Evolutionary conservation across 2,329 filamentous ascomycete genomes (phyloP), one percentile per base, ranked within the genome.

Genomic region (Fragosphaeria purpurea): DNA sequence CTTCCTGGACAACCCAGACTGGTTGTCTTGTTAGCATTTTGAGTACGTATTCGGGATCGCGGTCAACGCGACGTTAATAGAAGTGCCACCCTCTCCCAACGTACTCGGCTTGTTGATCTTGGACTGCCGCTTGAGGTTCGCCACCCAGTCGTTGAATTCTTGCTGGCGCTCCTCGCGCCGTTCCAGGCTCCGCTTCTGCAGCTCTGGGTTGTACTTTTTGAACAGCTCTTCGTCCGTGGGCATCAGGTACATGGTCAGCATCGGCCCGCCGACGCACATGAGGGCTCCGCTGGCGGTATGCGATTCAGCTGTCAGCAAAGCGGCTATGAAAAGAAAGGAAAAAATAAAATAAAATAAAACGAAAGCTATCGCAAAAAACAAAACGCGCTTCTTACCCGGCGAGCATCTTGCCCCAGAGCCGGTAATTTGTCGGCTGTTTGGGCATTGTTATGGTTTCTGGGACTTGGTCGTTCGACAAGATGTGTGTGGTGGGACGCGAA

Each of bases 221-320:
- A 94, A 89, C 41, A 98, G 77, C 70, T 97, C 89, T 67, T 96
- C 93, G 60, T 96, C 89, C 10, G 86, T 85, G 2, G 93, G 93
- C 44, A 79, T 79, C 44, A 94, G 71, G 66, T 82, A 95, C 69
- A 83, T 79, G 42, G 91, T 85, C 48, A 97, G 71, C 12, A 85
- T 84, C 31, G 93, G 93, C 4, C 93, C 93, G 48, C 93, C 93
- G 53, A 96, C 75, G 61, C 81, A 83, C 59, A 93, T 74, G 44
- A 75, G 67, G 41, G 73, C 75, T 59, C 86, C 87, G 53, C 90
- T 96, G 60, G 56, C 50, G 31, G 46, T 39, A 35, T 38, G 57
- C 32, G 5, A 53, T 59, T 53, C 10, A 54, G 48, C 37, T 33
- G 40, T 50, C 35, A 53, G 47, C 38, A 41, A 7, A 31, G 9